Percentiles rank a stretch among this genome's conserved stretches.
These are phyloP conservation scores for Amanita polypyramis DNA, from an alignment of 768 basidiomycete genomes.

Conservation along the genomic window DNA sequence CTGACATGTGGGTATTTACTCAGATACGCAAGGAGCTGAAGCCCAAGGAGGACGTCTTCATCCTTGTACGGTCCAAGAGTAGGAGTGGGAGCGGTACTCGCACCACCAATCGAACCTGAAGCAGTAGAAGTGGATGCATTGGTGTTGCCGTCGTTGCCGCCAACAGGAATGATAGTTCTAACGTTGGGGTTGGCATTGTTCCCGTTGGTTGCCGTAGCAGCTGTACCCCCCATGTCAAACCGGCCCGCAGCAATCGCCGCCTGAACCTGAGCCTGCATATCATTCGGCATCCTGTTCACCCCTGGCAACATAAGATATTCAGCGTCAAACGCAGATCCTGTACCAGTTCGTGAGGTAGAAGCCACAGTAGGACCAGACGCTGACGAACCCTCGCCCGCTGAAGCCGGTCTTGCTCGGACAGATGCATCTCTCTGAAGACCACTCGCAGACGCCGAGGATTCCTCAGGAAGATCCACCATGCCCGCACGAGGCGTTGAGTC, in stretches of 20 bases:
- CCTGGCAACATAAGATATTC: background rate
- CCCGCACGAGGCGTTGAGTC: slow-evolving; percentile 57
- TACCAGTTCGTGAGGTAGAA: background rate
- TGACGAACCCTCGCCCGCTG: slow-evolving; percentile 3
- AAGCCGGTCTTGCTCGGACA: slow-evolving; percentile 14
- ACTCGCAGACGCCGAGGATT: slow-evolving; percentile 2
- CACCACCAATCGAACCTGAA: slow-evolving; percentile 3
- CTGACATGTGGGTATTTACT: slow-evolving; percentile 98
- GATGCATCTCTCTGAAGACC: slow-evolving; percentile 18
- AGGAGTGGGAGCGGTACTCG: slow-evolving; percentile 7
- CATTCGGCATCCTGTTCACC: background rate
- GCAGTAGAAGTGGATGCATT: slow-evolving; percentile 1
- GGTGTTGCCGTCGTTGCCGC: background rate
- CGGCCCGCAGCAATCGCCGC: no score
- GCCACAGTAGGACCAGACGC: background rate
- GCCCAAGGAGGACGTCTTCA: slow-evolving; percentile 82
- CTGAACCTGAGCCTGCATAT: background rate
- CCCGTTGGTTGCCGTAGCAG: background rate
- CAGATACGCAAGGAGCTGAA: slow-evolving; percentile 92
- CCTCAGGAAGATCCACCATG: slow-evolving; percentile 40
- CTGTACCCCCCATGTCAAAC: background rate
- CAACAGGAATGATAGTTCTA: background rate
- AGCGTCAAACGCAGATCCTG: background rate
- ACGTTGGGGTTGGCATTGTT: slow-evolving; percentile 13
- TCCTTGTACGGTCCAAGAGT: slow-evolving; percentile 71